Conservation (phyloP, 2,329 filamentous ascomycete species). For the Tothia fuscella region DNA sequence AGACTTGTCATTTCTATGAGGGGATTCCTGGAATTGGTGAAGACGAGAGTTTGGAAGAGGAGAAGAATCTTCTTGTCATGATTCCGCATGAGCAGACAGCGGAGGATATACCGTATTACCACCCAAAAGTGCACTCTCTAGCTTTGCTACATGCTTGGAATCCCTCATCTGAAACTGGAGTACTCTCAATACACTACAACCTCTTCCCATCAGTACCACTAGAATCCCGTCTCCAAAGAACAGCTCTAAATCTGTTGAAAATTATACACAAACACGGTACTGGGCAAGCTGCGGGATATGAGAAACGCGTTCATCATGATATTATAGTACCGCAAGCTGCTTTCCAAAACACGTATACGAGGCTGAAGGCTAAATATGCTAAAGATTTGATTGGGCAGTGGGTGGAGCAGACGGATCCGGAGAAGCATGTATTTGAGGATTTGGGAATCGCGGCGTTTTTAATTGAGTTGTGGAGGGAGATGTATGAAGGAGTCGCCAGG, state of each 20-base stretch:
- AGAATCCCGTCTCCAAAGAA: slow-evolving; percentile 46
- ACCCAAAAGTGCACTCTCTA: slow-evolving; percentile 62
- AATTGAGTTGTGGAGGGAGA: slow-evolving; percentile 78
- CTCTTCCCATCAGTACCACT: slow-evolving; percentile 27
- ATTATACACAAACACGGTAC: slow-evolving; percentile 63
- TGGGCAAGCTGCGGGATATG: slow-evolving; percentile 52
- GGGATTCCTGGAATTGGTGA: slow-evolving; percentile 13
- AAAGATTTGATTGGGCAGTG: slow-evolving; percentile 58
- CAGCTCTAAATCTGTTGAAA: slow-evolving; percentile 55
- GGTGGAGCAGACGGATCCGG: slow-evolving; percentile 77
- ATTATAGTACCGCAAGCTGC: slow-evolving; percentile 61
- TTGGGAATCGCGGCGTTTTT: slow-evolving; percentile 82
- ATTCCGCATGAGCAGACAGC: slow-evolving; percentile 55
- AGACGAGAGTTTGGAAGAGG: slow-evolving; percentile 18
- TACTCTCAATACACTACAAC: slow-evolving; percentile 39
- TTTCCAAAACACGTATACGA: slow-evolving; percentile 72
- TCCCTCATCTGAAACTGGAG: slow-evolving; percentile 21
- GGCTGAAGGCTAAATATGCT: slow-evolving; percentile 70
- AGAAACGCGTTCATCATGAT: slow-evolving; percentile 78
- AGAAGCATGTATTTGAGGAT: slow-evolving; percentile 93
- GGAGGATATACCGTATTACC: slow-evolving; percentile 71
- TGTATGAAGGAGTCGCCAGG: slow-evolving; percentile 54
- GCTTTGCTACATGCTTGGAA: slow-evolving; percentile 61
- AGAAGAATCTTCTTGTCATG: slow-evolving; percentile 57
- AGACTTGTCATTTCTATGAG: slow-evolving; percentile 67